A percentile compares a stretch with the other conserved stretches of the same genome.
phyloP scores from a whole-genome alignment of 2,329 filamentous ascomycete species.

The Exophiala dermatitidis region DNA sequence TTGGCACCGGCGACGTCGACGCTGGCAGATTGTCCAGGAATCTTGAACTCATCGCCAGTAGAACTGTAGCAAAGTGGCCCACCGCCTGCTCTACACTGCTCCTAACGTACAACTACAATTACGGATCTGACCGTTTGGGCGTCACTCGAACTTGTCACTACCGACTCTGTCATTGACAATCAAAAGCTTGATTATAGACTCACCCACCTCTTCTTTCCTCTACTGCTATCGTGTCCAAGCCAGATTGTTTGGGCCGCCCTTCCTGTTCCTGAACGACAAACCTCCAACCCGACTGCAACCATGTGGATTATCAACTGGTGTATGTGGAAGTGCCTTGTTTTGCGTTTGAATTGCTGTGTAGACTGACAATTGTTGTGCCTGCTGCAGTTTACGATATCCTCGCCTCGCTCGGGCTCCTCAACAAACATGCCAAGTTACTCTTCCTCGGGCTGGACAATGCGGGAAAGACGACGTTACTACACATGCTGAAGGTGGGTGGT shows the following conservation, averaged over 20 bases:
- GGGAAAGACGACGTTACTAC: constrained; percentile 85
- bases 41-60: background rate
- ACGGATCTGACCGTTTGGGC: background rate
- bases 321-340: constrained; percentile 42
- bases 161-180: background rate
- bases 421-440: constrained; percentile 93
- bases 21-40: background rate
- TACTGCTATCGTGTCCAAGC: no score
- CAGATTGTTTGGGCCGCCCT: no score
- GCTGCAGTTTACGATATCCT: constrained; percentile 76
- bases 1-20: background rate
- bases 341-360: background rate
- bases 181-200: background rate
- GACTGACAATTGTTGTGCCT: background rate
- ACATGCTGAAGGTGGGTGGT: constrained; percentile 76
- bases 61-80: background rate
- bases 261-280: background rate
- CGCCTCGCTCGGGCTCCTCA: constrained; percentile 76
- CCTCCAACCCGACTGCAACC: background rate
- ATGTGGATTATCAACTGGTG: constrained; percentile 98
- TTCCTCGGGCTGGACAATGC: constrained; percentile 93
- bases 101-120: no score
- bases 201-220: background rate
- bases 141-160: background rate
- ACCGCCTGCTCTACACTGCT: background rate